Evolutionary conservation across 176 grass and related monocot species (phyloP).

Genomic region (Hordeum marinum): DNA sequence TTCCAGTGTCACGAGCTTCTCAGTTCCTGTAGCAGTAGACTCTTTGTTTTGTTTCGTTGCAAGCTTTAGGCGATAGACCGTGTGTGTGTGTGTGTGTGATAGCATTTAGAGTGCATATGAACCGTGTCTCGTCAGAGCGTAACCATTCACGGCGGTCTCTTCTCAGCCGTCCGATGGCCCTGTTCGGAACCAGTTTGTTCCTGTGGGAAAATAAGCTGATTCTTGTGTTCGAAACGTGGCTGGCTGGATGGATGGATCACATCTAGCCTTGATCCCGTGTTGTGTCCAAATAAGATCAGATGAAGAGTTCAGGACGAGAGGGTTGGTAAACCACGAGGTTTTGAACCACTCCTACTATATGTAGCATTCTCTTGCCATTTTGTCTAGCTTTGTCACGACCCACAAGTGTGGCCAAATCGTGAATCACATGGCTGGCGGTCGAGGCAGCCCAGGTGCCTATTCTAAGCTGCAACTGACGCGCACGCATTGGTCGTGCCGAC

Average conservation of each 20-base stretch:
- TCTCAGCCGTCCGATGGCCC: background rate
- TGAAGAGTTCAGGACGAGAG: too few relatives aligned
- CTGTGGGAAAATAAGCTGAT: background rate
- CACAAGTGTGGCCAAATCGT: background rate
- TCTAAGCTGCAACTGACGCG: background rate
- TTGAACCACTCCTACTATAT: too few relatives aligned
- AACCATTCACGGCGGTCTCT: background rate
- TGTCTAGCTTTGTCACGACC: too few relatives aligned
- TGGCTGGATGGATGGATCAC: background rate
- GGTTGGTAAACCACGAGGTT: too few relatives aligned
- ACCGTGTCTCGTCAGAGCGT: background rate
- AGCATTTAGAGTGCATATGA: constrained; percentile 22
- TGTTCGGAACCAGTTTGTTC: background rate
- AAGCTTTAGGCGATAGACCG: background rate
- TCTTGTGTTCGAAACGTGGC: background rate
- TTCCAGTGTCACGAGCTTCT: background rate
- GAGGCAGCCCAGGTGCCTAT: background rate
- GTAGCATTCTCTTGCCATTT: too few relatives aligned
- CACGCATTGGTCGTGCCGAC: background rate
- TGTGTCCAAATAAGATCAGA: background rate
- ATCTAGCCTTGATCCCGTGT: background rate
- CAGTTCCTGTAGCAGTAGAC: background rate
- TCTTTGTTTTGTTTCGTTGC: background rate
- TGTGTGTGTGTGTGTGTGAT: background rate
- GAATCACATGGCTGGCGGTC: background rate